These are phyloP conservation scores for Neopestalotiopsis sp. DNA, from an alignment of 2,329 filamentous ascomycete genomes.

Conservation along the genomic window DNA sequence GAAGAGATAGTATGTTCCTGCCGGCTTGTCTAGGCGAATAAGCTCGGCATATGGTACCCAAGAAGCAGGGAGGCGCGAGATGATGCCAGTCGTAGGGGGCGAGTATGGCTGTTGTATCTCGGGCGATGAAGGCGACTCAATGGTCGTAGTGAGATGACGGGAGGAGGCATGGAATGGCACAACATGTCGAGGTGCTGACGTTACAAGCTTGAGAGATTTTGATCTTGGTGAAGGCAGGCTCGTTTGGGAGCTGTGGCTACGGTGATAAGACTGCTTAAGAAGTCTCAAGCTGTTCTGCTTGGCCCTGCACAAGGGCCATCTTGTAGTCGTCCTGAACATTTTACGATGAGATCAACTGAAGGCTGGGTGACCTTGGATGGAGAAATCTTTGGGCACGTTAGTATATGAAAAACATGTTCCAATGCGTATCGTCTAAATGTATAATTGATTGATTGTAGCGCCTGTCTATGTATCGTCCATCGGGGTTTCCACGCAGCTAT, in stretches of 20 bases:
- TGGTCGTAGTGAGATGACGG: constrained; percentile 19
- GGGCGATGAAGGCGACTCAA: constrained; percentile 27
- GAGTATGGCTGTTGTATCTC: constrained; percentile 52
- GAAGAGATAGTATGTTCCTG: constrained; percentile 84
- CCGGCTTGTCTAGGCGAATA: constrained; percentile 79
- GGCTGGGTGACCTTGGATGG: neutral
- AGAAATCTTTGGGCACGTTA: neutral
- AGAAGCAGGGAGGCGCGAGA: constrained; percentile 71
- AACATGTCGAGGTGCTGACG: constrained; percentile 15
- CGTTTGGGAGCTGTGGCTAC: neutral
- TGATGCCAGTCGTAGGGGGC: constrained; percentile 73
- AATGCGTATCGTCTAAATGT: neutral
- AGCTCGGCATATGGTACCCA: constrained; percentile 85
- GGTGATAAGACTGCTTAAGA: neutral
- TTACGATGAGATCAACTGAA: constrained; percentile 1
- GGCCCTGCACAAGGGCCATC: constrained; percentile 10
- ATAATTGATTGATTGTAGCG: neutral
- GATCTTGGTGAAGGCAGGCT: neutral
- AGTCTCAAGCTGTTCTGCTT: neutral
- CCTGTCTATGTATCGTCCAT: neutral
- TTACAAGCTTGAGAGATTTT: neutral
- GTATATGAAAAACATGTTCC: neutral
- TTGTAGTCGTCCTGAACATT: neutral
- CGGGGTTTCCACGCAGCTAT: neutral
- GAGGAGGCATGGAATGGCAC: constrained; percentile 16